Base-by-base conservation (phyloP, 495 filamentous ascomycete species). In the Staphylotrichum tortipilum region DNA sequence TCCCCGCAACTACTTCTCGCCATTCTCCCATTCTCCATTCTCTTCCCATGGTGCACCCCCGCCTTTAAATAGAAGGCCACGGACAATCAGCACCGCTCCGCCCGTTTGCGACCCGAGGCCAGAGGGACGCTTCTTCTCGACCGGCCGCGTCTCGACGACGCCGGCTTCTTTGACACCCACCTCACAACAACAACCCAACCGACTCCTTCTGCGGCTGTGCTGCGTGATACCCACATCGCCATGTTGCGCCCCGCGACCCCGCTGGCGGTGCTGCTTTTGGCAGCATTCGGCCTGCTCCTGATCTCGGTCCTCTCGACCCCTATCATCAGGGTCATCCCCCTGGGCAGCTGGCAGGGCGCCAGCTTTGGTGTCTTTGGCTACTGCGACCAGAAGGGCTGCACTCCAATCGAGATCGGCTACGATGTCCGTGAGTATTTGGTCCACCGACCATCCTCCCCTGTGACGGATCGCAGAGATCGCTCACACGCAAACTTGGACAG, bases 361-460 rank as follows among this genome's bases (percentile, higher is more conserved):
- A 81, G 84, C 46, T 94, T 95, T 68, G 92, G 92, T 7, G 92
- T 97, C 11, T 92, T 96, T 71, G 92, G 92, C 10, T 95, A 81
- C 58, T 98, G 92, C 68, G 72, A 81, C 44, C 66, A 61, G 7
- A 62, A 61, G 23, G 41, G 38, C 24, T 97, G 92, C 62, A 87
- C 77, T 53, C 70, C 70, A n/a, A 79, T 89, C 50, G 75, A 81
- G 60, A 75, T 97, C 52, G 92, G 94, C 59, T 98, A 98, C 68
- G 80, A 82, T 56, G 84, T 81, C 57, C 77, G 90, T 96, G 71
- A 65, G 84, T 82, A n/a, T n/a, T n/a, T n/a, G n/a, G n/a, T n/a
- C n/a, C n/a, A n/a, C n/a, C n/a, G n/a, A n/a, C n/a, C n/a, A n/a
- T n/a, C n/a, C n/a, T n/a, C n/a, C n/a, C n/a, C n/a, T n/a, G n/a